Conservation (phyloP, 805 yeast species). For the Nakazawaea ernobii region DNA sequence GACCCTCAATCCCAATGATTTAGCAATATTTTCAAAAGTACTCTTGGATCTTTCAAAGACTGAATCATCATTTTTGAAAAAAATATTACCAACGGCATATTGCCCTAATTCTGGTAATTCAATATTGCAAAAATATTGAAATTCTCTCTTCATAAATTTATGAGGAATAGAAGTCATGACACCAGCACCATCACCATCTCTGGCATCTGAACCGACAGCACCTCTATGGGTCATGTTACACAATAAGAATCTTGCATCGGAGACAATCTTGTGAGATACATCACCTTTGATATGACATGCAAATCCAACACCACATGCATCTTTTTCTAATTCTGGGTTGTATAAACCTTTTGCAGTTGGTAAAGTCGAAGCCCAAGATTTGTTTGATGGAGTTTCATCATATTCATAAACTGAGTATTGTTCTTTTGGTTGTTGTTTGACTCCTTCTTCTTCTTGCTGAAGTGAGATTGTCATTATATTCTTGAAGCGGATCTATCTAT, state of each 20-base stretch:
- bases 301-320: slow-evolving; percentile 98
- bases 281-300: slow-evolving; percentile 90
- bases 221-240: slow-evolving; percentile 99
- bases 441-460: slow-evolving; percentile 1
- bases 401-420: slow-evolving; percentile 45
- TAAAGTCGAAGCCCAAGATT: slow-evolving; percentile 87
- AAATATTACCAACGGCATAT: slow-evolving; percentile 92
- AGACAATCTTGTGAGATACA: slow-evolving; percentile 84
- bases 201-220: slow-evolving; percentile 92
- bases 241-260: slow-evolving; percentile 80
- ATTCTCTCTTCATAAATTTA: slow-evolving; percentile 79
- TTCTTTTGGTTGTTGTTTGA: slow-evolving; percentile 7
- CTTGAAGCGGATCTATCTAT: neutral
- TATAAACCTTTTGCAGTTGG: slow-evolving; percentile 87
- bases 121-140: slow-evolving; percentile 60
- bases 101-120: slow-evolving; percentile 75
- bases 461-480: neutral
- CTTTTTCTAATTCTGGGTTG: slow-evolving; percentile 90
- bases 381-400: slow-evolving; percentile 72
- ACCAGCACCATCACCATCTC: slow-evolving; percentile 99
- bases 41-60: slow-evolving; percentile 63
- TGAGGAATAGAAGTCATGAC: slow-evolving; percentile 91
- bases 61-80: slow-evolving; percentile 82
- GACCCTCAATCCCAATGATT: slow-evolving; percentile 68
- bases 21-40: slow-evolving; percentile 79